Percentiles rank a stretch among this genome's conserved stretches.
phyloP scores from a whole-genome alignment of 768 basidiomycete genomes.

The Tricholoma bakamatsutake region DNA sequence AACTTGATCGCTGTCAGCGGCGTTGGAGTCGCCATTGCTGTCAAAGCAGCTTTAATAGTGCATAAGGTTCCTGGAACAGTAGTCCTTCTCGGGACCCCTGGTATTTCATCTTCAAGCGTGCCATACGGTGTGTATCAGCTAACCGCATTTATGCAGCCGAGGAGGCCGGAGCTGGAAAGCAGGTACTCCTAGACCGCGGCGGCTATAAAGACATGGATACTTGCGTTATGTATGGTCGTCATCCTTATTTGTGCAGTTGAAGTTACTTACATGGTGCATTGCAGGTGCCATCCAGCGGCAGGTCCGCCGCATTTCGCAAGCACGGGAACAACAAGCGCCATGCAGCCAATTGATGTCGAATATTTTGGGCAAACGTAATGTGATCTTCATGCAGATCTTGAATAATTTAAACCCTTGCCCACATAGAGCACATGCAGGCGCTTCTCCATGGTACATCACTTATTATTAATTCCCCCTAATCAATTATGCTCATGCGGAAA shows the following conservation, averaged over 20 bases:
- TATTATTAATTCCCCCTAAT: neutral
- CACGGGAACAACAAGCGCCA: conserved; percentile 51
- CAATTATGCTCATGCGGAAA: conserved; percentile 1
- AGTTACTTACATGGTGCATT: neutral
- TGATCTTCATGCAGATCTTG: conserved; percentile 5
- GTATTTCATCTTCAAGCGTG: conserved; percentile 24
- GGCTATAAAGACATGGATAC: conserved; percentile 79
- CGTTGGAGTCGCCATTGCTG: conserved; percentile 66
- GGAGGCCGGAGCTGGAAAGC: conserved; percentile 75
- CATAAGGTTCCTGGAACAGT: conserved; percentile 62
- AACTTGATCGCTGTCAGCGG: conserved; percentile 80
- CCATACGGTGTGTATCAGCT: conserved; percentile 5
- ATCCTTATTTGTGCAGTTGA: neutral
- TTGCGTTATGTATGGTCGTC: conserved; percentile 58
- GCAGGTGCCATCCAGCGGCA: conserved; percentile 68
- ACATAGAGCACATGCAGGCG: conserved; percentile 70
- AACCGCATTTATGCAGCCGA: conserved; percentile 44
- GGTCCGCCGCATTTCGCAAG: conserved; percentile 48
- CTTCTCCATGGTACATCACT: conserved; percentile 57
- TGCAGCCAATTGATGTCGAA: conserved; percentile 62
- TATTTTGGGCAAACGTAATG: conserved; percentile 72
- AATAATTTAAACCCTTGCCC: conserved; percentile 7
- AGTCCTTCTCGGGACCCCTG: conserved; percentile 74
- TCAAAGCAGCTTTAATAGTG: conserved; percentile 61
- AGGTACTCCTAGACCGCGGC: conserved; percentile 64